Percentiles rank a stretch among this genome's conserved stretches.
These are phyloP conservation scores for Penicillium palitans DNA, from an alignment of 2,329 filamentous ascomycete species.

Conservation along the genomic window DNA sequence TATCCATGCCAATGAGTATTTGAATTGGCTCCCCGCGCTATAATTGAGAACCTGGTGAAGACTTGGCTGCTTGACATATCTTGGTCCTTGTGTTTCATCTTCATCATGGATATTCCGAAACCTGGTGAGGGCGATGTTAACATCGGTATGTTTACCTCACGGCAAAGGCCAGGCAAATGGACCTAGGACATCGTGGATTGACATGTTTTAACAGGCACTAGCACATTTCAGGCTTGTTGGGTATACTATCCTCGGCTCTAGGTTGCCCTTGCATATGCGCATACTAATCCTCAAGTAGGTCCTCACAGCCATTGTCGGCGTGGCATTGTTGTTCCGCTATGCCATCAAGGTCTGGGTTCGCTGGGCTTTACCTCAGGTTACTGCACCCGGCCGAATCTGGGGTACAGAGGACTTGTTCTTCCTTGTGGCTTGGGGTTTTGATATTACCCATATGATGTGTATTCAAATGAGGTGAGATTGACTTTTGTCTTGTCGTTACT, in stretches of 20 bases:
- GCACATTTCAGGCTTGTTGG: constrained; percentile 24
- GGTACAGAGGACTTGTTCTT: constrained; percentile 38
- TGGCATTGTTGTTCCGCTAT: constrained; percentile 26
- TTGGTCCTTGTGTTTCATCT: constrained; percentile 1
- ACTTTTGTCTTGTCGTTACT: too few species aligned
- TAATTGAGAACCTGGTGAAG: background rate
- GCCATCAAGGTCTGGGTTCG: constrained; percentile 34
- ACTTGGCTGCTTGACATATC: background rate
- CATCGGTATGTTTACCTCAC: constrained; percentile 19
- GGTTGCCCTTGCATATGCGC: background rate
- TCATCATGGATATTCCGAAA: constrained; percentile 22
- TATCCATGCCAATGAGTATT: constrained; percentile 8
- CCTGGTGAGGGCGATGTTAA: constrained; percentile 25
- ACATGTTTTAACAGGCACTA: constrained; percentile 12
- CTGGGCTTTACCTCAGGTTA: constrained; percentile 35
- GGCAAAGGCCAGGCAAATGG: background rate
- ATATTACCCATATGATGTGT: constrained; percentile 34
- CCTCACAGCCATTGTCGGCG: constrained; percentile 23
- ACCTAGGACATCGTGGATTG: background rate
- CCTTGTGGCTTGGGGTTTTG: constrained; percentile 31
- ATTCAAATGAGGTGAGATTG: constrained; percentile 34
- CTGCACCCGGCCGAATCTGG: constrained; percentile 35
- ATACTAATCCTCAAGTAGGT: constrained; percentile 14
- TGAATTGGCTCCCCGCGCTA: constrained; percentile 8
- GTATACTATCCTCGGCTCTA: constrained; percentile 8